Conservation (phyloP, 345 rosid species). For the Arabidopsis arenosa region DNA sequence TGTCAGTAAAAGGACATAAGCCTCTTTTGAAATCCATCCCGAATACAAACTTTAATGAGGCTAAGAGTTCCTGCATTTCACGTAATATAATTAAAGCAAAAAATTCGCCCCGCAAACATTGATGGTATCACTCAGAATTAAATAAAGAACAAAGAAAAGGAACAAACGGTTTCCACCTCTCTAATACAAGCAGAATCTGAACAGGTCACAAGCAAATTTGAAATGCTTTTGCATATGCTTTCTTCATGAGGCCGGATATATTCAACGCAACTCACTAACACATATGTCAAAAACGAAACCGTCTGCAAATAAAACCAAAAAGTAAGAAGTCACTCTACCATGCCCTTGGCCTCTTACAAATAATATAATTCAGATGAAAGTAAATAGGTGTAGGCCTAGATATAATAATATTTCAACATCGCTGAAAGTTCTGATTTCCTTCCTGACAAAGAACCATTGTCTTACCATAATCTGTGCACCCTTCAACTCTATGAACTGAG, state of each 20-base stretch:
- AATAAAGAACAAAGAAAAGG: neutral
- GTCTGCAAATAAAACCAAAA: conserved; percentile 65
- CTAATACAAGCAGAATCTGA: conserved; percentile 95
- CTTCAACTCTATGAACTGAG: conserved; percentile 90
- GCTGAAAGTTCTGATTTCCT: conserved; percentile 14
- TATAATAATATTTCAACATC: conserved; percentile 11
- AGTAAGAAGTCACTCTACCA: conserved; percentile 28
- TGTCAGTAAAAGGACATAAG: conserved; percentile 95
- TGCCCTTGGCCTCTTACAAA: neutral
- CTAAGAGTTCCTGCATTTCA: conserved; percentile 85
- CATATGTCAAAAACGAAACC: conserved; percentile 92
- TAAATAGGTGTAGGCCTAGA: neutral
- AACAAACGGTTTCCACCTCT: conserved; percentile 58
- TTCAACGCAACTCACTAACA: conserved; percentile 93
- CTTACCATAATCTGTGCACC: conserved; percentile 99
- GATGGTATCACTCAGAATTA: no score
- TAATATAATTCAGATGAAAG: conserved; percentile 15
- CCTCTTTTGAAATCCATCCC: conserved; percentile 99
- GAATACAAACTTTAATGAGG: conserved; percentile 92
- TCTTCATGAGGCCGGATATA: conserved; percentile 98
- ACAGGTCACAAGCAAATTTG: conserved; percentile 96
- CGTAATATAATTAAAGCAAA: neutral
- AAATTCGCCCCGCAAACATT: neutral
- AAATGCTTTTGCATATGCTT: conserved; percentile 96
- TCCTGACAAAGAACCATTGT: neutral